phyloP scores from a whole-genome alignment of 495 filamentous ascomycete genomes.

The Friedmanniomyces endolithicus region DNA sequence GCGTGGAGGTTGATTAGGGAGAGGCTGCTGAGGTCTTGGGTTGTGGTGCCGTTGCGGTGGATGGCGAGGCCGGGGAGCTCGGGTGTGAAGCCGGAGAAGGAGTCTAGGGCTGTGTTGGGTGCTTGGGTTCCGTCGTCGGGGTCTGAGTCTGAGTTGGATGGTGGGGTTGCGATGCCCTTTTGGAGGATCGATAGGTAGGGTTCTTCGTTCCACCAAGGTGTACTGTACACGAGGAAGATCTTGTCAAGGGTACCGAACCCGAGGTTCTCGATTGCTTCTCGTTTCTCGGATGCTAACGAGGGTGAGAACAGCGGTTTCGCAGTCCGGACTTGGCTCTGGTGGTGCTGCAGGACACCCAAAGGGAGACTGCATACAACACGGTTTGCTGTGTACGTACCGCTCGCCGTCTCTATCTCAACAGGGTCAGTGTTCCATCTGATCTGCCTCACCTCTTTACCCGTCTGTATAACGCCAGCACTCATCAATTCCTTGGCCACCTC shows the following conservation, averaged over 20 bases:
- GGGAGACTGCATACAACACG: slow-evolving; percentile 15
- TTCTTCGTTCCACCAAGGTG: slow-evolving; percentile 12
- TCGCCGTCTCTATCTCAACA: not conserved
- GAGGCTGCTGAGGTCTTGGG: slow-evolving; percentile 1
- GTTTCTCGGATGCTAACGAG: slow-evolving; percentile 1
- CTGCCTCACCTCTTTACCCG: not conserved
- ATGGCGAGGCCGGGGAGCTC: slow-evolving; percentile 9
- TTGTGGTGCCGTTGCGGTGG: not conserved
- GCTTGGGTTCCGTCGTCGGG: not conserved
- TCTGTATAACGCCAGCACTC: not conserved
- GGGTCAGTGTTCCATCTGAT: slow-evolving; percentile 4
- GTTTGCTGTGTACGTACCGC: slow-evolving; percentile 3
- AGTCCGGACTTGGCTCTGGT: not conserved
- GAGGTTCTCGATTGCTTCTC: slow-evolving; percentile 4
- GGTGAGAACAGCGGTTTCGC: slow-evolving; percentile 6
- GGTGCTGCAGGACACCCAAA: slow-evolving; percentile 15
- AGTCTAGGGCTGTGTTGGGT: not conserved
- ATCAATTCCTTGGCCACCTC: slow-evolving; percentile 10
- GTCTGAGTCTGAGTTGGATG: not conserved
- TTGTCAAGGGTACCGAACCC: slow-evolving; percentile 18
- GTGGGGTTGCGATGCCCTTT: not conserved
- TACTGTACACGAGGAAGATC: slow-evolving; percentile 11
- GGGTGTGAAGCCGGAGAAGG: slow-evolving; percentile 7
- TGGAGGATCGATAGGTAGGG: slow-evolving; percentile 3
- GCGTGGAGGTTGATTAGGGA: slow-evolving; percentile 9